Evolutionary conservation across 176 grass and related monocot genomes (phyloP).

Genomic region (Aegilops speltoides): DNA sequence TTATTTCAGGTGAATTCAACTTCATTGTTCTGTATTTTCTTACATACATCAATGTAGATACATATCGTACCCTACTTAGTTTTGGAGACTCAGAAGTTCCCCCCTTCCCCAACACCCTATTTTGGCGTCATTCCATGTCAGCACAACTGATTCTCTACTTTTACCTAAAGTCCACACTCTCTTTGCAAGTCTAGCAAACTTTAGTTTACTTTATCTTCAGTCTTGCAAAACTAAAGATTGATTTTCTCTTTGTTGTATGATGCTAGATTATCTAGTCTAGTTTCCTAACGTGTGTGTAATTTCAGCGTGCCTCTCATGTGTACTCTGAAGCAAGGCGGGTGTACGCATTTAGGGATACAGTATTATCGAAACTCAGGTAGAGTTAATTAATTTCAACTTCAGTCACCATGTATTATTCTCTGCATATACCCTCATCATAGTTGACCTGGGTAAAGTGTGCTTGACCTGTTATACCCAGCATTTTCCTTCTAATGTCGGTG

Average conservation of each 20-base stretch:
- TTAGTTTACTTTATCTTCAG: background rate
- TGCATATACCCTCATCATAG: background rate
- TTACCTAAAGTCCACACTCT: background rate
- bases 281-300: background rate
- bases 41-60: background rate
- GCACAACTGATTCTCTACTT: background rate
- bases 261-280: background rate
- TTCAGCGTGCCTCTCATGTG: slow-evolving; percentile 85
- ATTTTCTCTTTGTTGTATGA: background rate
- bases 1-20: slow-evolving; percentile 70
- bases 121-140: background rate
- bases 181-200: background rate
- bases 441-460: background rate
- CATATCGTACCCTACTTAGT: background rate
- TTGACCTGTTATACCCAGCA: background rate
- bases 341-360: slow-evolving; percentile 76
- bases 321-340: slow-evolving; percentile 93
- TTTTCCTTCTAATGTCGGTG: background rate
- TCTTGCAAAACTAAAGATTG: background rate
- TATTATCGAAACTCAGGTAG: slow-evolving; percentile 68
- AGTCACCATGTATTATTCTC: slow-evolving; percentile 1
- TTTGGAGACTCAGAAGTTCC: background rate
- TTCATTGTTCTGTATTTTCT: background rate
- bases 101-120: background rate
- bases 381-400: background rate